A percentile compares a stretch with the other conserved stretches of the same genome.
Evolutionary conservation across 164 flowering plant genomes (phyloP).

Genomic region (Chloranthus sessilifolius): DNA sequence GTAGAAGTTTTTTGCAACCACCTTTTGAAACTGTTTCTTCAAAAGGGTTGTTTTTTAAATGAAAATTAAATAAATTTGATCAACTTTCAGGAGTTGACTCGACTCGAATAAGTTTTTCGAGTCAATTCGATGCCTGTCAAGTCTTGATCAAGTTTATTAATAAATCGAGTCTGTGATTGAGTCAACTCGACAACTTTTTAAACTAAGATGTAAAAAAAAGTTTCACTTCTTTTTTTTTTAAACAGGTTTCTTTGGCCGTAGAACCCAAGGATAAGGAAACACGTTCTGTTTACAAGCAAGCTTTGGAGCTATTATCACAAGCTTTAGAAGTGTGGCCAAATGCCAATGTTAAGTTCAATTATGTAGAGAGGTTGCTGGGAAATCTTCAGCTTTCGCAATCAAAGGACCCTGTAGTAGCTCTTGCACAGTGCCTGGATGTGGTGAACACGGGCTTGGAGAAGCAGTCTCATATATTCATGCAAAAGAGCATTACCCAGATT

Average conservation of each 20-base stretch:
- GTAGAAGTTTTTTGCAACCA: no score
- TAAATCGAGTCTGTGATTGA: no score
- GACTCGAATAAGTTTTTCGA: no score
- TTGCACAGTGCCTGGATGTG: slow-evolving; percentile 97
- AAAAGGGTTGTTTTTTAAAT: no score
- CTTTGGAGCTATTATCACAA: slow-evolving; percentile 85
- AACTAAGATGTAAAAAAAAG: no score
- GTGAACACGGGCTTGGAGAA: slow-evolving; percentile 98
- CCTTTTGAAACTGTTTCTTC: no score
- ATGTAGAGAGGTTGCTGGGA: slow-evolving; percentile 87
- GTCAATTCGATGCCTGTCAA: no score
- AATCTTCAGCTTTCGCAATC: slow-evolving; percentile 89
- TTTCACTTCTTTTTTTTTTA: slow-evolving; percentile 8
- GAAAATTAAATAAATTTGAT: no score
- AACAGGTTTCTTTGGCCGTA: slow-evolving; percentile 89
- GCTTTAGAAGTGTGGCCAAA: slow-evolving; percentile 99
- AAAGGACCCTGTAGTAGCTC: slow-evolving; percentile 96
- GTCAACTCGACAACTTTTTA: no score
- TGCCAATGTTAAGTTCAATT: slow-evolving; percentile 97
- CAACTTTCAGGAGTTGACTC: no score
- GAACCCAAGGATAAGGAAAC: slow-evolving; percentile 98
- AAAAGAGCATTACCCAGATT: slow-evolving; percentile 90
- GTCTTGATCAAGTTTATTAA: no score
- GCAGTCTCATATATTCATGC: slow-evolving; percentile 91
- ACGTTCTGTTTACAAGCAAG: slow-evolving; percentile 88